Base-by-base conservation (phyloP, 1,284 basidiomycete genomes). In the Pterula multifida region DNA sequence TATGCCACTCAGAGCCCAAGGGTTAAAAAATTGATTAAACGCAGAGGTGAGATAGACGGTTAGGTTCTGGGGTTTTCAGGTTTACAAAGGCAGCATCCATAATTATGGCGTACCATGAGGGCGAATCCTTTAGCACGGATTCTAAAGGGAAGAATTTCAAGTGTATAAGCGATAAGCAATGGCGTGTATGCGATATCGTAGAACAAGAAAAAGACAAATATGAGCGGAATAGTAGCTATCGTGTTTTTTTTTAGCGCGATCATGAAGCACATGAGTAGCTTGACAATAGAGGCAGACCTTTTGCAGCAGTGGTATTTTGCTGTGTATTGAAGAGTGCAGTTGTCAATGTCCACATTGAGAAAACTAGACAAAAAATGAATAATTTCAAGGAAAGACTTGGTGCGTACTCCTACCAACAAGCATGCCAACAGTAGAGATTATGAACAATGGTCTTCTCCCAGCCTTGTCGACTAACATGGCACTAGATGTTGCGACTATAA, bases 1-100 rank as follows among this genome's bases (percentile, higher is more conserved):
- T 15, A 86, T 73, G 1, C 71, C 70, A n/a, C 71, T 68, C 25
- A 87, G 67, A 1, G 81, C 82, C 67, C 80, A 75, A 2, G 84
- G 82, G 60, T 86, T 86, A 45, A 84, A 74, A 55, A 82, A 85
- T 59, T 83, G 79, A 59, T 85, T 87, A 68, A 85, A 81, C 0
- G 76, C 75, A 23, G 78, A 65, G 0, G 75, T 76, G 15, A 77
- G 59, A 57, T 75, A 76, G 15, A 81, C 68, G 3, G 69, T 68
- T 46, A 81, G 61, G 59, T 79, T 81, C 79, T 81, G 55, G 1
- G 39, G 47, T 28, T n/a, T 19, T n/a, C 17, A 39, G 2, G 56
- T 17, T 15, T n/a, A 24, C 24, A 47, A 9, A 36, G 32, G n/a
- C 32, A n/a, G n/a, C 32, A n/a, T 11, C 11, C 32, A 9, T 17